Evolutionary conservation across 495 filamentous ascomycete genomes (phyloP).

Genomic region (Ascobolus immersus): DNA sequence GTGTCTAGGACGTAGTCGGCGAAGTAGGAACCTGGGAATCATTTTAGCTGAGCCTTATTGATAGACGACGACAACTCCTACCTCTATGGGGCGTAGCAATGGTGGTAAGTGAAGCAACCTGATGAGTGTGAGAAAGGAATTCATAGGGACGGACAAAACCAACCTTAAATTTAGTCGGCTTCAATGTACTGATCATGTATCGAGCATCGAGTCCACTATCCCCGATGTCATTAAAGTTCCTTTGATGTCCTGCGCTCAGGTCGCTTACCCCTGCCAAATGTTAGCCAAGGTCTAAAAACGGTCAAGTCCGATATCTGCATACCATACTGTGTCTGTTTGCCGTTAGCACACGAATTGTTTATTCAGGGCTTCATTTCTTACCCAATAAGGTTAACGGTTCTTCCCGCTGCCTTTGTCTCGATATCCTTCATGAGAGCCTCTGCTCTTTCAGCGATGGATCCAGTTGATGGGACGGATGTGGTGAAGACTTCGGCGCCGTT

Average conservation of each 20-base stretch:
- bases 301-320: conserved; percentile 9
- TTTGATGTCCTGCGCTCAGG: neutral
- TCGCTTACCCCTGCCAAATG: conserved; percentile 9
- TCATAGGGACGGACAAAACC: conserved; percentile 2
- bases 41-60: conserved; percentile 1
- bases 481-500: conserved; percentile 55
- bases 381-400: conserved; percentile 13
- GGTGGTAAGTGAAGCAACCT: conserved; percentile 56
- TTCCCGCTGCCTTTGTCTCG: conserved; percentile 11
- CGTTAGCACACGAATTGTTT: conserved; percentile 7
- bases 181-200: conserved; percentile 69
- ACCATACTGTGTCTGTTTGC: conserved; percentile 45
- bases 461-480: conserved; percentile 51
- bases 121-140: conserved; percentile 2
- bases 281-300: conserved; percentile 1
- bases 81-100: conserved; percentile 73
- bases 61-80: conserved; percentile 8
- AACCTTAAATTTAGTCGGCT: conserved; percentile 39
- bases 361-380: neutral
- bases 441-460: conserved; percentile 45
- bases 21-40: conserved; percentile 37
- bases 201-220: conserved; percentile 65
- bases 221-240: conserved; percentile 9
- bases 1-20: conserved; percentile 59
- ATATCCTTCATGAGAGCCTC: conserved; percentile 11